Conservation (phyloP, 768 basidiomycete genomes). For the Auriculariales sp. region DNA sequence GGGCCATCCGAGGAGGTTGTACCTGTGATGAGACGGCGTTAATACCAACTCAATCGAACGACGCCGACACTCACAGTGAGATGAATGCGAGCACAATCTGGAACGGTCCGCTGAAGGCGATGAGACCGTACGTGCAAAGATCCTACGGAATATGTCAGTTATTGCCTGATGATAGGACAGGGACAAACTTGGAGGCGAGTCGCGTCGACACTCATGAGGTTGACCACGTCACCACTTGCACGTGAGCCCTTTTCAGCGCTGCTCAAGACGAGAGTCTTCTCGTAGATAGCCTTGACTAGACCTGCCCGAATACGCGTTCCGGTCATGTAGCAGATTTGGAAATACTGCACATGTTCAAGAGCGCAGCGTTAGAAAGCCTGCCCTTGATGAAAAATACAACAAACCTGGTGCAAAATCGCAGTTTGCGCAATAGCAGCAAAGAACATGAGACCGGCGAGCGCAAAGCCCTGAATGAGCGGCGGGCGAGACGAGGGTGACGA, state of each 20-base stretch:
- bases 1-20: conserved; percentile 81
- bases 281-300: conserved; percentile 71
- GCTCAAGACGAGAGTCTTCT: conserved; percentile 73
- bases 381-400: neutral
- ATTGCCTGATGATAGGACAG: too few relatives aligned
- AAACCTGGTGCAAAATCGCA: conserved; percentile 62
- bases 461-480: conserved; percentile 49
- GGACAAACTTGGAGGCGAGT: too few relatives aligned
- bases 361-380: neutral
- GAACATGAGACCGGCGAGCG: conserved; percentile 71
- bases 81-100: conserved; percentile 84
- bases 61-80: too few relatives aligned
- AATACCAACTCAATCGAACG: too few relatives aligned
- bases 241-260: conserved; percentile 66
- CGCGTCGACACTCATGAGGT: conserved; percentile 82
- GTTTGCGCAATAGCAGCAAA: conserved; percentile 65
- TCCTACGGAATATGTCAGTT: too few relatives aligned
- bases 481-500: conserved; percentile 15
- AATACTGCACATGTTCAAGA: conserved; percentile 40
- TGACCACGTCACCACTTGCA: conserved; percentile 85
- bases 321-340: conserved; percentile 68
- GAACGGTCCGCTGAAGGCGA: conserved; percentile 72
- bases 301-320: conserved; percentile 93
- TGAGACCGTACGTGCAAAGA: conserved; percentile 69
- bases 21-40: too few relatives aligned